These are phyloP conservation scores for Hirschfeldia incana DNA, from an alignment of 345 rosid species.

Conservation along the genomic window DNA sequence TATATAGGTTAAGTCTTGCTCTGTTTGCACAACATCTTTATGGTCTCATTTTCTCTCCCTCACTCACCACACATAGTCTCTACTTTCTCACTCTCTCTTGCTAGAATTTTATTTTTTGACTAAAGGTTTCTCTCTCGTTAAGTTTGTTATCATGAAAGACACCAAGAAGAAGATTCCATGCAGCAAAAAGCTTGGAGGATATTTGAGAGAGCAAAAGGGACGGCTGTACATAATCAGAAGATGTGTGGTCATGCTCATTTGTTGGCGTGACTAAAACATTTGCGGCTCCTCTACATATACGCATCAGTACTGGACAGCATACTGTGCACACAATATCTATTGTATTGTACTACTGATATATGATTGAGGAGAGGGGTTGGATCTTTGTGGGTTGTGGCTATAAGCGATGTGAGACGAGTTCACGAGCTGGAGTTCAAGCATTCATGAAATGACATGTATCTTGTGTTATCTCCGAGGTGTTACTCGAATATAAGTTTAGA, in stretches of 20 bases:
- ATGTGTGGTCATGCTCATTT: slow-evolving; percentile 80
- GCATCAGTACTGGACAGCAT: slow-evolving; percentile 4
- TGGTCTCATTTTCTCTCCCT: slow-evolving; percentile 14
- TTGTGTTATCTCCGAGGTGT: neutral
- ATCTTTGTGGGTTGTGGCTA: slow-evolving; percentile 31
- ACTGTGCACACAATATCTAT: slow-evolving; percentile 6
- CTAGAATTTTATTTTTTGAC: neutral
- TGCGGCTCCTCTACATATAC: slow-evolving; percentile 18
- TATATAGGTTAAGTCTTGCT: slow-evolving; percentile 31
- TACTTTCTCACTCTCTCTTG: neutral
- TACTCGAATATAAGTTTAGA: neutral
- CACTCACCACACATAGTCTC: slow-evolving; percentile 1
- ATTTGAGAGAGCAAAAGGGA: slow-evolving; percentile 67
- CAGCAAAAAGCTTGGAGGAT: slow-evolving; percentile 66
- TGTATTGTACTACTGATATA: neutral
- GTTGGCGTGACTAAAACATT: slow-evolving; percentile 67
- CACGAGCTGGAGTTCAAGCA: slow-evolving; percentile 3
- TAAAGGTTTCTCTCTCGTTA: neutral
- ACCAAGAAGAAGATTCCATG: slow-evolving; percentile 57
- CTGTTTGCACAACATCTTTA: slow-evolving; percentile 24
- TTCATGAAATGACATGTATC: slow-evolving; percentile 4
- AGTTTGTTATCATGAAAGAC: slow-evolving; percentile 34
- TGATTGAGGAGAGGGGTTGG: slow-evolving; percentile 20
- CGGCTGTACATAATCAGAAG: slow-evolving; percentile 73
- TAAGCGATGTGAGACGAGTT: neutral